Evolutionary conservation across 768 basidiomycete species (phyloP), one percentile per base, ranked within the genome.

Genomic region (Pleurotus djamor): DNA sequence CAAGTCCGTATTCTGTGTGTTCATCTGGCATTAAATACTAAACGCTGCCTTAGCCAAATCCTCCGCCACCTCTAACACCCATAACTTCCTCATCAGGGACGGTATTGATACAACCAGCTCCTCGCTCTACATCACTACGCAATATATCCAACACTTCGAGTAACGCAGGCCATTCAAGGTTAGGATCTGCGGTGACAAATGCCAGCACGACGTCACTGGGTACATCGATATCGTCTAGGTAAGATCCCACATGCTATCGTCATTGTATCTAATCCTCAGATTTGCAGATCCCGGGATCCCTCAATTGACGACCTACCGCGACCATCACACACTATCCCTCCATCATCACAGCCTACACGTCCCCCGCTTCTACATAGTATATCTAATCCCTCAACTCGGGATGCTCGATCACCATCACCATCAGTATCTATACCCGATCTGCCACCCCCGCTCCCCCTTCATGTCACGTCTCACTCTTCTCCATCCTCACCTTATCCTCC

Each of bases 311-410:
- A 47, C 16, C 45, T n/a, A 12, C 16, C 45, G 10, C 13, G 7
- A 47, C 45, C 45, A 14, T 47, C 45, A 47, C 45, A 47, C 17
- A 12, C 13, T 12, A 2, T 17, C 17, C 4, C 45, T 7, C n/a
- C n/a, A n/a, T n/a, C 68, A 7, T 7, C 45, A 17, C 67, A 8
- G 70, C 72, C 32, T 58, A 71, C 28, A 74, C 72, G 13, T 74
- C 77, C 4, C 74, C 72, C 5, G 65, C 69, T 48, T 65, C 73
- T 21, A 71, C 52, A 45, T 17, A 71, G 16, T 71, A 74, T 59
- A 60, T 77, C 13, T 74, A 72, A 61, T 68, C 62, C 56, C 71
- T 37, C 71, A 76, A 16, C 77, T 79, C 10, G 68, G 17, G 13
- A 49, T 52, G 9, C 55, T 17, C 45, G 34, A 64, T 57, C 68